Percentiles rank a stretch among this genome's conserved stretches.
These are phyloP conservation scores for Aspergillus vadensis DNA, from an alignment of 2,329 filamentous ascomycete species.

Conservation along the genomic window DNA sequence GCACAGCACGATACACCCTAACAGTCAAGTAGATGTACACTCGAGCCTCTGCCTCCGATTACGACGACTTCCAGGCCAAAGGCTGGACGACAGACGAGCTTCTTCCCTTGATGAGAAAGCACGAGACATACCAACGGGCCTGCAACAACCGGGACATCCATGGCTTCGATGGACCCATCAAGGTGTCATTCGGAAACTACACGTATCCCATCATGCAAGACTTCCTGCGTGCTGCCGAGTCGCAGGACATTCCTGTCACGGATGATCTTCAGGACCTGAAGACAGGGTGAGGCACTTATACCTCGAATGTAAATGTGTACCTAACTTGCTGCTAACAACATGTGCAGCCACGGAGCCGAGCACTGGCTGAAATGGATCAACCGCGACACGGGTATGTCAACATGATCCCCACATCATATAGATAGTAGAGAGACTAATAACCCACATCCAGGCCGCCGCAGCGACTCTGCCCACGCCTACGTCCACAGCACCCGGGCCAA, in stretches of 20 bases:
- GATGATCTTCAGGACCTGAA: slow-evolving; percentile 74
- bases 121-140: slow-evolving; percentile 73
- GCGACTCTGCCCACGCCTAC: slow-evolving; percentile 76
- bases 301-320: not conserved
- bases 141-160: slow-evolving; percentile 66
- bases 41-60: slow-evolving; percentile 69
- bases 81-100: slow-evolving; percentile 79
- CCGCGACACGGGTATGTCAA: slow-evolving; percentile 51
- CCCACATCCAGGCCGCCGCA: slow-evolving; percentile 65
- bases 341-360: slow-evolving; percentile 64
- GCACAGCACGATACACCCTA: not conserved
- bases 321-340: not conserved
- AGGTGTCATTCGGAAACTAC: slow-evolving; percentile 79
- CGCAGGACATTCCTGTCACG: slow-evolving; percentile 72
- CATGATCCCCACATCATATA: not conserved
- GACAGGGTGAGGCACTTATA: slow-evolving; percentile 33
- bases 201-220: slow-evolving; percentile 82
- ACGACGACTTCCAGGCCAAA: slow-evolving; percentile 77
- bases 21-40: slow-evolving; percentile 64
- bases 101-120: slow-evolving; percentile 75
- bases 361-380: slow-evolving; percentile 90
- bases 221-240: slow-evolving; percentile 71
- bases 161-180: slow-evolving; percentile 78
- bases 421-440: not conserved
- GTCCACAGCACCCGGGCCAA: slow-evolving; percentile 73